phyloP scores from a whole-genome alignment of 1,284 basidiomycete species.

The Exobasidium rhododendri region DNA sequence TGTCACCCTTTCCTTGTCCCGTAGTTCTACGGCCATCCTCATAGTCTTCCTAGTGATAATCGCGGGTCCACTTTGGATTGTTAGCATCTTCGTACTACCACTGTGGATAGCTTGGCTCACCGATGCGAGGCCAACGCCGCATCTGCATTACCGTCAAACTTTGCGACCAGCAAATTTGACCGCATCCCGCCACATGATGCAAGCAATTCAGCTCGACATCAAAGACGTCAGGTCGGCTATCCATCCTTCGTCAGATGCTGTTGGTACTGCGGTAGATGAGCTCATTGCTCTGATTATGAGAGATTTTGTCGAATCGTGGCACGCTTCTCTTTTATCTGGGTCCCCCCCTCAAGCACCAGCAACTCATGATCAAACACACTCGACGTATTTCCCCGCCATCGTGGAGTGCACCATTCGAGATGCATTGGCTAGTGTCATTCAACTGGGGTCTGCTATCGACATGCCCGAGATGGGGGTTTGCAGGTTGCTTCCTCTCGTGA shows the following conservation, averaged over 20 bases:
- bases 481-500: slow-evolving; percentile 79
- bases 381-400: slow-evolving; percentile 79
- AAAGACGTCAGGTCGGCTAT: not conserved
- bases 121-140: not conserved
- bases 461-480: slow-evolving; percentile 74
- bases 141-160: not conserved
- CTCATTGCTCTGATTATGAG: slow-evolving; percentile 34
- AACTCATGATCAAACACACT: slow-evolving; percentile 56
- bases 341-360: slow-evolving; percentile 11
- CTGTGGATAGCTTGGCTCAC: slow-evolving; percentile 4
- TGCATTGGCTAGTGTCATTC: slow-evolving; percentile 63
- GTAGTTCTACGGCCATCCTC: not conserved
- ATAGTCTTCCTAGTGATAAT: not conserved
- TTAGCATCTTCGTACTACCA: not conserved
- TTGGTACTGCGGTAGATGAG: slow-evolving; percentile 20
- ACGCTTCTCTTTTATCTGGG: slow-evolving; percentile 24
- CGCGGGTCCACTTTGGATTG: not conserved
- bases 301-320: slow-evolving; percentile 46
- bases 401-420: slow-evolving; percentile 73
- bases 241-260: slow-evolving; percentile 14
- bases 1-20: no score
- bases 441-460: slow-evolving; percentile 62
- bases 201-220: not conserved
- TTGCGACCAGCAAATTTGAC: not conserved
- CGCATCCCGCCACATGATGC: not conserved